Conservation (phyloP, 1,284 basidiomycete genomes). For the Wallemia hederae region DNA sequence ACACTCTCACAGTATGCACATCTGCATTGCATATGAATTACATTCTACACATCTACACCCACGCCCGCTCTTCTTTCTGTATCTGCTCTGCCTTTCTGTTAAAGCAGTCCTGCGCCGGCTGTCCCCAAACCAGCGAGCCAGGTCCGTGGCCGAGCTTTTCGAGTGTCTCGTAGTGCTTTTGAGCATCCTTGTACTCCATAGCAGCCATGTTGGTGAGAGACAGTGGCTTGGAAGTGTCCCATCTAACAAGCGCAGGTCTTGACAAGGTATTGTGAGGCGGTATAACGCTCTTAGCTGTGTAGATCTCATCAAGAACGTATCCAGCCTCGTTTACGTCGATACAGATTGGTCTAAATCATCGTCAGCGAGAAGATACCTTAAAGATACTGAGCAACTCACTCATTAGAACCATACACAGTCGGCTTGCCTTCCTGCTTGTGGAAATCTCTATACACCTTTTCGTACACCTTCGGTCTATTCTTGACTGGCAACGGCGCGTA, state of each 20-base stretch:
- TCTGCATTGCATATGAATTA: not conserved
- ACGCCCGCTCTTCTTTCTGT: not conserved
- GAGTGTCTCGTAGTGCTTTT: constrained; percentile 25
- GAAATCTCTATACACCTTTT: constrained; percentile 45
- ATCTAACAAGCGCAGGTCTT: constrained; percentile 41
- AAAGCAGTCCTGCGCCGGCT: not conserved
- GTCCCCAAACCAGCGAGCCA: not conserved
- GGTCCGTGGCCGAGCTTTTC: not conserved
- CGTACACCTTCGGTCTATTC: constrained; percentile 52
- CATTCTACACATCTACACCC: not conserved
- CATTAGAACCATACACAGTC: constrained; percentile 16
- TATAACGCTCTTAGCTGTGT: constrained; percentile 45
- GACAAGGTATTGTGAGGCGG: constrained; percentile 43
- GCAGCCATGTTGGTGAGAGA: constrained; percentile 48
- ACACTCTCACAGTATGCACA: too few relatives aligned
- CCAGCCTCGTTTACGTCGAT: constrained; percentile 40
- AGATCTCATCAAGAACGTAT: constrained; percentile 59
- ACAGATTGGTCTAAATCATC: not conserved
- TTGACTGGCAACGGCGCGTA: constrained; percentile 52
- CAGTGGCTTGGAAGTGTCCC: constrained; percentile 37
- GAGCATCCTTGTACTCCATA: constrained; percentile 41
- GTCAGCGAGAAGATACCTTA: not conserved
- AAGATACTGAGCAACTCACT: not conserved
- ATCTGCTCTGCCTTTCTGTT: not conserved
- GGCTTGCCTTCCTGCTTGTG: constrained; percentile 37